These are phyloP conservation scores for Taxillus chinensis DNA, from an alignment of 164 flowering plant species.

Conservation along the genomic window DNA sequence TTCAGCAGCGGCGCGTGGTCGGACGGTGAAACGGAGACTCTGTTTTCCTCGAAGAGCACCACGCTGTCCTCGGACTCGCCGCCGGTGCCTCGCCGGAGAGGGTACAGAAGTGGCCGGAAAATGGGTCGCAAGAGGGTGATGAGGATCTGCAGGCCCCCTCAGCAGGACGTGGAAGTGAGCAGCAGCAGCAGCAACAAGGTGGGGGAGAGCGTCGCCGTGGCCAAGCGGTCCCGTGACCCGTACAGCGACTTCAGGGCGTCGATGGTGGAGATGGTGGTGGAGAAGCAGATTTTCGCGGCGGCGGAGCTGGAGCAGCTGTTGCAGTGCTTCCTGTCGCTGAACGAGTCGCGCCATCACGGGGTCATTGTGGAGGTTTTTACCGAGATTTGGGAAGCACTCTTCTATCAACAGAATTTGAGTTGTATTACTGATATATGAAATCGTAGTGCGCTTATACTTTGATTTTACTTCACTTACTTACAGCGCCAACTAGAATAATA, in stretches of 20 bases:
- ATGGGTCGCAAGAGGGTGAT: not conserved
- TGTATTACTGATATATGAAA: no score
- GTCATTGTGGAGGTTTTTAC: slow-evolving; percentile 24
- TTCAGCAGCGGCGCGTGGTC: slow-evolving; percentile 10
- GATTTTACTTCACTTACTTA: no score
- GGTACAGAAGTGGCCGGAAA: not conserved
- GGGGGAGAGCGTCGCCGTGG: slow-evolving; percentile 19
- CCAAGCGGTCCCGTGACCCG: slow-evolving; percentile 24
- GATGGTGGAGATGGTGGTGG: slow-evolving; percentile 33
- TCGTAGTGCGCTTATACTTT: no score
- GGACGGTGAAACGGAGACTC: slow-evolving; percentile 7
- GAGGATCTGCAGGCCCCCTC: no score
- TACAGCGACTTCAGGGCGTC: slow-evolving; percentile 26
- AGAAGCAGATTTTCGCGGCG: slow-evolving; percentile 21
- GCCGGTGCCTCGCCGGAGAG: not conserved
- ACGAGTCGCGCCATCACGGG: slow-evolving; percentile 20
- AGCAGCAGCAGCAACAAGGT: slow-evolving; percentile 2
- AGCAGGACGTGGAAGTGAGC: not conserved
- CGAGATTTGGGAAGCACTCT: slow-evolving; percentile 23
- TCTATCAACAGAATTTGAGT: not conserved
- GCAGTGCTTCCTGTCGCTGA: slow-evolving; percentile 23
- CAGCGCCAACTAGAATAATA: no score
- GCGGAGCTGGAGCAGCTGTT: slow-evolving; percentile 26
- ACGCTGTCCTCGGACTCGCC: slow-evolving; percentile 8
- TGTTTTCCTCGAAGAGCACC: slow-evolving; percentile 11